These are phyloP conservation scores for Funneliformis mosseae DNA, from an alignment of 192 early-diverging fungal species.

Conservation along the genomic window DNA sequence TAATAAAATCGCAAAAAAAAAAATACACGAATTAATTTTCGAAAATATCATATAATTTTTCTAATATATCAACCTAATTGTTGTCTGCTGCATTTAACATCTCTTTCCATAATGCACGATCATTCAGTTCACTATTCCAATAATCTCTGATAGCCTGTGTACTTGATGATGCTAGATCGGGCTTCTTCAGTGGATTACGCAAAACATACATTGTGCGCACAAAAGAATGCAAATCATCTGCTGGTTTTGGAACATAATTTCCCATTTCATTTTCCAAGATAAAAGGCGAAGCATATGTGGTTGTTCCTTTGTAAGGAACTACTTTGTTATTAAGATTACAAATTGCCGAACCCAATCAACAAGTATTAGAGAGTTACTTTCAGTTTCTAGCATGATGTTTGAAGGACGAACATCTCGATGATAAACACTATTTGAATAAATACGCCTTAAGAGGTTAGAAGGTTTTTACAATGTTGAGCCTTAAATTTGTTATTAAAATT, in stretches of 20 bases:
- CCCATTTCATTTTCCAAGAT: neutral
- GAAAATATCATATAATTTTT: no score
- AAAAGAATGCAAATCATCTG: constrained; percentile 12
- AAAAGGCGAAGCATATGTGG: neutral
- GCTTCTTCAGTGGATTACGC: neutral
- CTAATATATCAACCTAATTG: no score
- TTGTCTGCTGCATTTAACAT: constrained; percentile 6
- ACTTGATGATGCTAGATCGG: neutral
- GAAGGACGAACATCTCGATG: constrained; percentile 8
- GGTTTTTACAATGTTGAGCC: neutral
- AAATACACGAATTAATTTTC: no score
- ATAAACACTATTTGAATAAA: neutral
- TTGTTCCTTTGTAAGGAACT: no score
- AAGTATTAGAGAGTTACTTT: neutral
- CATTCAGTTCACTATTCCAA: neutral
- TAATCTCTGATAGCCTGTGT: neutral
- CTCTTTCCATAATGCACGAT: constrained; percentile 2
- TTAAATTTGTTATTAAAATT: neutral
- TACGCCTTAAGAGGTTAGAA: neutral
- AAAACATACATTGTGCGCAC: neutral
- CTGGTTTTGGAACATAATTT: neutral
- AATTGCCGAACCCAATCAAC: neutral
- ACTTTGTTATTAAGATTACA: neutral
- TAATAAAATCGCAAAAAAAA: no score
- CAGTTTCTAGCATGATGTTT: constrained; percentile 23